Base-by-base conservation (phyloP, 1,284 basidiomycete genomes). In the Leccinum angustisporum region DNA sequence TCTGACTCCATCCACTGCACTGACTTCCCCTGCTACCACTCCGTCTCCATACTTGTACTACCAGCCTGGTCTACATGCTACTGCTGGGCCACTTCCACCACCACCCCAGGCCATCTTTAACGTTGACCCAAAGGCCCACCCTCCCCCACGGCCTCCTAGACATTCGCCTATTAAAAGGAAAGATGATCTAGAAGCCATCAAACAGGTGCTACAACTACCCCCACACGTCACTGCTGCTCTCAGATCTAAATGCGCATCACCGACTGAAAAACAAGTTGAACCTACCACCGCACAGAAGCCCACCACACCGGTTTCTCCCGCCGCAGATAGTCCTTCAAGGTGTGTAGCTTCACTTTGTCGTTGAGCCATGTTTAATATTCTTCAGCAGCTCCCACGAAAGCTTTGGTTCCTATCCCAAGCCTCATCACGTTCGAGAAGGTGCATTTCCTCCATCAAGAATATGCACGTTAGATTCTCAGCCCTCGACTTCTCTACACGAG, bases 61-160 rank as follows among this genome's bases (percentile, higher is more conserved):
- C 69, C 81, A 88, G 63, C 87, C 86, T 54, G 88, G 86, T 56
- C 68, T 87, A 5, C 86, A 91, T 74, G 79, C 88, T 6, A 89
- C 81, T 18, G 88, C 88, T 48, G 87, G 89, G 1, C 88, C 90
- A 50, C 78, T 89, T 64, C 88, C 89, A 46, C 82, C 84, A 36
- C 88, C 87, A 30, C 86, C 88, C 6, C 78, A 84, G 62, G 79
- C 84, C 31, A 72, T 80, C 61, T 81, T 86, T 62, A 79, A 77
- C 62, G 78, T 84, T 33, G 77, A 81, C 61, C 63, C 72, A 25
- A 76, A 57, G 68, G 66, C 75, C 16, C 78, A 82, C 7, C 82
- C 86, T 18, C 86, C 87, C 30, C 87, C 87, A 62, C 83, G 87
- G 51, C 88, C 88, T 31, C 87, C 86, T 9, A 81, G 87, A 27